Evolutionary conservation across 805 yeast genomes (phyloP).

Genomic region (Metschnikowia chrysomelidarum): DNA sequence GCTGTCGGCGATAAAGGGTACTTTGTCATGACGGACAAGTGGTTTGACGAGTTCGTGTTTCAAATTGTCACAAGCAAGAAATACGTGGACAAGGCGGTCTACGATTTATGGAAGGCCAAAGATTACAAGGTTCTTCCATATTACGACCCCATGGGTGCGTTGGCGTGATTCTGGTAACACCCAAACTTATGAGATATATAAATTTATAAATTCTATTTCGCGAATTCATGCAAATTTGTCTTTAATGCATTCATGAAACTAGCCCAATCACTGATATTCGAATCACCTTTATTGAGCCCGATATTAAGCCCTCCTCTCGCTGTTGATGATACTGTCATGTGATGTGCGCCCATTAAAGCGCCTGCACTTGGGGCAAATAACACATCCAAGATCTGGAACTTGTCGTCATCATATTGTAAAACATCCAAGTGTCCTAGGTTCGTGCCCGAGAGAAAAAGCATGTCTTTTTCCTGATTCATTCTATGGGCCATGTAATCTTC

Average conservation of each 20-base stretch:
- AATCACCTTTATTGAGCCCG: constrained; percentile 4
- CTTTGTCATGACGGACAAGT: constrained; percentile 42
- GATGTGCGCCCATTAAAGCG: constrained; percentile 8
- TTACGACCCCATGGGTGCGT: constrained; percentile 45
- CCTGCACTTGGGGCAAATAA: constrained; percentile 10
- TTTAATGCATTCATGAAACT: constrained; percentile 1
- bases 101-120: constrained; percentile 35
- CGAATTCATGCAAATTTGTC: constrained; percentile 2
- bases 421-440: constrained; percentile 8
- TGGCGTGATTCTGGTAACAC: constrained; percentile 25
- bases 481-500: constrained; percentile 3
- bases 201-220: too few relatives aligned
- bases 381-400: constrained; percentile 6
- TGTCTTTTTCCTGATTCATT: constrained; percentile 3
- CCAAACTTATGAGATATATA: too few relatives aligned
- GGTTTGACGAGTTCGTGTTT: constrained; percentile 44
- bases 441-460: constrained; percentile 6
- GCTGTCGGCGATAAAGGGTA: constrained; percentile 41
- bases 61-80: constrained; percentile 40
- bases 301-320: constrained; percentile 9
- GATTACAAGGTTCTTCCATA: constrained; percentile 35
- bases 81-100: constrained; percentile 36
- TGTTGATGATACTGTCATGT: constrained; percentile 8
- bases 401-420: constrained; percentile 5
- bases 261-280: constrained; percentile 8